These are phyloP conservation scores for Zychaea mexicana DNA, from an alignment of 371 early-diverging fungal genomes.

Conservation along the genomic window DNA sequence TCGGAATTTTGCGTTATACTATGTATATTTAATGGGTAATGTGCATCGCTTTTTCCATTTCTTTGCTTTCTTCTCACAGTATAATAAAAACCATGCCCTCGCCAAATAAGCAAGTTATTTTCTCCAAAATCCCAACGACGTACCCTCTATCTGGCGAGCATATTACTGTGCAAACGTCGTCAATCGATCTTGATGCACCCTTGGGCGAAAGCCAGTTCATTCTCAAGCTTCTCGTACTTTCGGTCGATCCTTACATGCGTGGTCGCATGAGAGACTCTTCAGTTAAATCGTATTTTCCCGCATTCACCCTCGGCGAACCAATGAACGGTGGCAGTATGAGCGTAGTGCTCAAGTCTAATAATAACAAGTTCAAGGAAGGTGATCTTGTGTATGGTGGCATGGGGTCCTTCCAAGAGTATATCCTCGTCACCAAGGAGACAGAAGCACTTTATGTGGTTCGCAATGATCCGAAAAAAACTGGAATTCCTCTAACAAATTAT, in stretches of 20 bases:
- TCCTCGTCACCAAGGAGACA: conserved; percentile 26
- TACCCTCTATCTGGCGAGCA: conserved; percentile 48
- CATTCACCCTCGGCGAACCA: conserved; percentile 59
- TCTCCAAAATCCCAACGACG: conserved; percentile 40
- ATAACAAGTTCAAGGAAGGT: conserved; percentile 56
- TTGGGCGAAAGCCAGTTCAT: conserved; percentile 59
- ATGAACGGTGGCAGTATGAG: conserved; percentile 62
- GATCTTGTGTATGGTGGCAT: conserved; percentile 60
- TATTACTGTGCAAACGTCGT: conserved; percentile 40
- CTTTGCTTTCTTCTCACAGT: too few relatives aligned
- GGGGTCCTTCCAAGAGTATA: conserved; percentile 61
- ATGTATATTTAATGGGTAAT: too few relatives aligned
- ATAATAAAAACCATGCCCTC: not conserved
- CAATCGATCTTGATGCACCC: conserved; percentile 44
- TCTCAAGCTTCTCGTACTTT: conserved; percentile 49
- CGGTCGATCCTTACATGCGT: conserved; percentile 59
- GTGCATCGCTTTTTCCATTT: too few relatives aligned
- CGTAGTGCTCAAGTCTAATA: conserved; percentile 61
- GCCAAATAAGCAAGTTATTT: conserved; percentile 29
- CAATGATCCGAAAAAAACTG: conserved; percentile 39
- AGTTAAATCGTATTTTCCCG: conserved; percentile 50
- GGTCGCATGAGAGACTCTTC: conserved; percentile 62
- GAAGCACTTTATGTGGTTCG: conserved; percentile 25
- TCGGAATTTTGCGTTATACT: too few relatives aligned
- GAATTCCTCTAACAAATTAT: conserved; percentile 52